These are phyloP conservation scores for Ophiostoma piceae DNA, from an alignment of 2,329 filamentous ascomycete species.

Conservation along the genomic window DNA sequence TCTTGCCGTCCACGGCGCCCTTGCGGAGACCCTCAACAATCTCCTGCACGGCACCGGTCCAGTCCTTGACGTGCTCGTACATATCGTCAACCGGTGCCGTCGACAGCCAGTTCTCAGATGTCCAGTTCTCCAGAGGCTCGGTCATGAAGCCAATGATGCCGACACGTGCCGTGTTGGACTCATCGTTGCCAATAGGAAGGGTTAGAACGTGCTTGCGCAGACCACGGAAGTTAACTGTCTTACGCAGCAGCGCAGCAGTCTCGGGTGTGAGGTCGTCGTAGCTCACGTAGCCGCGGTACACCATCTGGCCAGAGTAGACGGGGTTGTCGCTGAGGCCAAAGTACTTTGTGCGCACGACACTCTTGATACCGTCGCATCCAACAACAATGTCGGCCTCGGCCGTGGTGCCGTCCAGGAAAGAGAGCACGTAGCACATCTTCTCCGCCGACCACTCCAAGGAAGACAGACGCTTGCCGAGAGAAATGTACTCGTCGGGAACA, in stretches of 20 bases:
- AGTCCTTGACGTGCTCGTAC: conserved; percentile 40
- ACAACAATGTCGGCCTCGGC: conserved; percentile 42
- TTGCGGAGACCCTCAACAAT: conserved; percentile 45
- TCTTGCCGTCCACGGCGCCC: conserved; percentile 27
- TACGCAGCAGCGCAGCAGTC: conserved; percentile 46
- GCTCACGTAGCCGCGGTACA: conserved; percentile 48
- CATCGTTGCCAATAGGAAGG: conserved; percentile 36
- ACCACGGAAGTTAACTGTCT: conserved; percentile 47
- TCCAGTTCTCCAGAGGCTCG: conserved; percentile 28
- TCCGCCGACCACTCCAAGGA: conserved; percentile 18
- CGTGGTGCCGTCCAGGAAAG: conserved; percentile 31
- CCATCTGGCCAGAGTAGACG: conserved; percentile 53
- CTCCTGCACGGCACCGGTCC: conserved; percentile 37
- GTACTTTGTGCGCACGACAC: conserved; percentile 48
- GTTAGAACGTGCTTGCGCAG: conserved; percentile 36
- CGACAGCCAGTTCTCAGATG: conserved; percentile 30
- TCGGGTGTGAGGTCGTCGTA: conserved; percentile 25
- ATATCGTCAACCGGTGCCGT: conserved; percentile 39
- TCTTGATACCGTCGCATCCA: conserved; percentile 62
- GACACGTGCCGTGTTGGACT: conserved; percentile 33
- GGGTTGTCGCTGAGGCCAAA: conserved; percentile 43
- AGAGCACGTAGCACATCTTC: conserved; percentile 23
- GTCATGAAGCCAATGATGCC: conserved; percentile 34
- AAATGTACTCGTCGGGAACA: conserved; percentile 18
- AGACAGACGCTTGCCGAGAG: conserved; percentile 23